Conservation (phyloP, 2,329 filamentous ascomycete genomes). For the Metarhizium album region DNA sequence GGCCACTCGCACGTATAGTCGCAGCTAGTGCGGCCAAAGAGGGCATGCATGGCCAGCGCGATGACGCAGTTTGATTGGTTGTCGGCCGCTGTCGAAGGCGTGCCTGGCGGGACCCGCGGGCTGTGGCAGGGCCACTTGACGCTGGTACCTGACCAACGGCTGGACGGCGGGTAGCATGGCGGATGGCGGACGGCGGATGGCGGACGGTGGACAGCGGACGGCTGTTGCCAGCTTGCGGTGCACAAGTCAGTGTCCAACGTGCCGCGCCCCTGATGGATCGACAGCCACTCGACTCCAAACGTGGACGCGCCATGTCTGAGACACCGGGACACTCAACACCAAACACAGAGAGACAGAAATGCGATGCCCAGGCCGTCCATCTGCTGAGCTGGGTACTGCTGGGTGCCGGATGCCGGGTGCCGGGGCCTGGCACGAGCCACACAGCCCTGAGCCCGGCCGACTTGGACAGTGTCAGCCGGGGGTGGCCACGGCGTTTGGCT, state of each 20-base stretch:
- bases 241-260: too few relatives aligned
- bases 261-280: not conserved
- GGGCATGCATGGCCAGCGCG: not conserved
- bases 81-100: not conserved
- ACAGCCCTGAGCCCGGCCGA: too few relatives aligned
- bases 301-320: not conserved
- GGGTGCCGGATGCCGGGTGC: too few relatives aligned
- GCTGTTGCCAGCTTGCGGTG: too few relatives aligned
- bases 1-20: not conserved
- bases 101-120: not conserved
- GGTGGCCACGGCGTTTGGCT: not conserved
- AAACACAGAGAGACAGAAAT: not conserved
- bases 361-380: not conserved
- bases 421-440: not conserved
- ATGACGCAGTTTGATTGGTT: not conserved
- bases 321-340: not conserved
- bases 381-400: too few relatives aligned
- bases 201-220: too few relatives aligned
- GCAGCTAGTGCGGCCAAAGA: not conserved
- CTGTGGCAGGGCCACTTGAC: not conserved
- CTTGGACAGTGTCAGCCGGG: too few relatives aligned
- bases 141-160: constrained; percentile 1
- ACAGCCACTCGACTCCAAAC: not conserved
- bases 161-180: too few relatives aligned
- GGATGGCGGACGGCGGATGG: too few relatives aligned